These are phyloP conservation scores for Dipodascopsis uninucleata DNA, from an alignment of 805 yeast genomes.

Conservation along the genomic window DNA sequence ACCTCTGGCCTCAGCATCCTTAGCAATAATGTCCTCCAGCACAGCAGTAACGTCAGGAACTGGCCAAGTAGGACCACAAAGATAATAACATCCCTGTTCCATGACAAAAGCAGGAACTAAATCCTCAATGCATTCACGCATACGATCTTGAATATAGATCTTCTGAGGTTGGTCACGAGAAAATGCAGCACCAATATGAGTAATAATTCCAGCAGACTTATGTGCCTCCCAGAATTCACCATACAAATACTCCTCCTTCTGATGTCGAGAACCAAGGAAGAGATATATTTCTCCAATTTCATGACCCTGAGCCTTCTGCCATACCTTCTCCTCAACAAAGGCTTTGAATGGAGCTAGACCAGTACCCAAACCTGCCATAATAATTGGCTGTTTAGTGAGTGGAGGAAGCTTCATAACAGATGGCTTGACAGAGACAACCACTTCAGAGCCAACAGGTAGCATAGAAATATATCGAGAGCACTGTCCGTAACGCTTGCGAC, in stretches of 20 bases:
- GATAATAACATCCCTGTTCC: slow-evolving; percentile 83
- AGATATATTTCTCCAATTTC: slow-evolving; percentile 85
- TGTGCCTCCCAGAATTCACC: slow-evolving; percentile 98
- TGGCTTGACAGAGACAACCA: slow-evolving; percentile 92
- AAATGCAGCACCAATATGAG: slow-evolving; percentile 96
- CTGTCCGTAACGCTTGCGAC: slow-evolving; percentile 86
- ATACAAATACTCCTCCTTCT: slow-evolving; percentile 85
- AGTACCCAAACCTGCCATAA: slow-evolving; percentile 97
- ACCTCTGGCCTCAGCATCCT: slow-evolving; percentile 68
- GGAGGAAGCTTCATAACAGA: slow-evolving; percentile 96
- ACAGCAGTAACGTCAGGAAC: slow-evolving; percentile 94
- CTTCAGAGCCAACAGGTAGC: slow-evolving; percentile 71
- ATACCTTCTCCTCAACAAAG: slow-evolving; percentile 87
- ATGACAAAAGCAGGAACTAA: slow-evolving; percentile 74
- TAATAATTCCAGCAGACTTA: slow-evolving; percentile 83
- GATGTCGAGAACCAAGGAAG: slow-evolving; percentile 91
- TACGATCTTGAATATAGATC: slow-evolving; percentile 91
- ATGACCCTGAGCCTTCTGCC: slow-evolving; percentile 85
- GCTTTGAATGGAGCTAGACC: slow-evolving; percentile 99
- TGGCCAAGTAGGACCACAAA: slow-evolving; percentile 99
- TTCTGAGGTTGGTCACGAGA: slow-evolving; percentile 95
- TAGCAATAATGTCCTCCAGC: slow-evolving; percentile 69
- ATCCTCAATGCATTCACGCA: slow-evolving; percentile 67
- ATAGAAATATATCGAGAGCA: slow-evolving; percentile 88
- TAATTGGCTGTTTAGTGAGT: slow-evolving; percentile 78